Evolutionary conservation across 805 yeast species (phyloP).

Genomic region (Isabelozyma rhagii): DNA sequence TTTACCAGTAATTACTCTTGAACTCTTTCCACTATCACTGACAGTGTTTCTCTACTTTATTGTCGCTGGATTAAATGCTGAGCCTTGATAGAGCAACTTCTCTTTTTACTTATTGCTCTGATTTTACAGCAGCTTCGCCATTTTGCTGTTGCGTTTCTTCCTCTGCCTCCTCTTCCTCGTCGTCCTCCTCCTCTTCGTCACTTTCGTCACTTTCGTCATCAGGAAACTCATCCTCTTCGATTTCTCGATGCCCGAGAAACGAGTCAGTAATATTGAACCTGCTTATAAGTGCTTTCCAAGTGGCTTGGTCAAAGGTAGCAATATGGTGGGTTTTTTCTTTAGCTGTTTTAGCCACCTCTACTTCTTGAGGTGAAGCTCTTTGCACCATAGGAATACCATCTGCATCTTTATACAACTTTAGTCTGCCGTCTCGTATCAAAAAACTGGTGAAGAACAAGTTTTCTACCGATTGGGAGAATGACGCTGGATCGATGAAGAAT

Average conservation of each 20-base stretch:
- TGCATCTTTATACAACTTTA: slow-evolving; percentile 50
- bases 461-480: slow-evolving; percentile 78
- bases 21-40: too few relatives aligned
- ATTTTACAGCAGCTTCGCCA: background rate
- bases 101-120: too few relatives aligned
- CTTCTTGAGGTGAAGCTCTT: slow-evolving; percentile 22
- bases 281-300: slow-evolving; percentile 61
- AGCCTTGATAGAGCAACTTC: too few relatives aligned
- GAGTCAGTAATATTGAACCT: slow-evolving; percentile 54
- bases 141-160: background rate
- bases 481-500: slow-evolving; percentile 70
- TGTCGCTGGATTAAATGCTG: too few relatives aligned
- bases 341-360: slow-evolving; percentile 17
- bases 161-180: background rate
- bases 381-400: slow-evolving; percentile 44
- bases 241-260: slow-evolving; percentile 45
- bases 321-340: slow-evolving; percentile 59
- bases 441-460: slow-evolving; percentile 82
- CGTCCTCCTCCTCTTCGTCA: background rate
- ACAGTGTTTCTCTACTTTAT: too few relatives aligned
- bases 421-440: slow-evolving; percentile 67
- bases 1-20: too few relatives aligned
- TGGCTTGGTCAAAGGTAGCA: slow-evolving; percentile 61
- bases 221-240: slow-evolving; percentile 23
- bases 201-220: slow-evolving; percentile 2